A percentile compares a stretch with the other conserved stretches of the same genome.
These are phyloP conservation scores for Hevea brasiliensis DNA, from an alignment of 345 rosid species.

Conservation along the genomic window DNA sequence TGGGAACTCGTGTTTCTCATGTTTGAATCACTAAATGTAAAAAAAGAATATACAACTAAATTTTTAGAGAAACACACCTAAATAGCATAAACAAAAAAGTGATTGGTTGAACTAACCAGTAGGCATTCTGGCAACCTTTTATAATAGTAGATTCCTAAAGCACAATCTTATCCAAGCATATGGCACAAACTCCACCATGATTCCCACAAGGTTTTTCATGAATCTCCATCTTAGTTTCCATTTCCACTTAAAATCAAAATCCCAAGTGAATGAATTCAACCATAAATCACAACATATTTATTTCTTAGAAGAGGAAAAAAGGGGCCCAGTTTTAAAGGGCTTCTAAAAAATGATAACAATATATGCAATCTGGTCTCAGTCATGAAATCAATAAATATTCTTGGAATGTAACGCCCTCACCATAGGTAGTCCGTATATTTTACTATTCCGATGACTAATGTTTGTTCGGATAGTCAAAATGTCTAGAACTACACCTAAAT, in stretches of 20 bases:
- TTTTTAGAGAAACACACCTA: not conserved
- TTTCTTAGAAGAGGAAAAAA: too few species aligned
- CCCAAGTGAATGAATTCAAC: not conserved
- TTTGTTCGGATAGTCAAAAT: too few species aligned
- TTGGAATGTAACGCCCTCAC: too few species aligned
- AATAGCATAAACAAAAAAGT: not conserved
- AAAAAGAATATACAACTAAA: not conserved
- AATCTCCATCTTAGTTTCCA: slow-evolving; percentile 23
- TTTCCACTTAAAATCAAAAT: slow-evolving; percentile 44
- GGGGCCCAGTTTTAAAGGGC: too few species aligned
- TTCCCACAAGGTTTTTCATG: slow-evolving; percentile 47
- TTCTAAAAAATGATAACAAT: too few species aligned
- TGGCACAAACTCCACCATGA: slow-evolving; percentile 79
- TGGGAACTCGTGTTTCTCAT: not conserved
- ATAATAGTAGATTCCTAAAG: slow-evolving; percentile 88
- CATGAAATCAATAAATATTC: too few species aligned
- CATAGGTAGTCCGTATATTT: too few species aligned
- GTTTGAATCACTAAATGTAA: not conserved
- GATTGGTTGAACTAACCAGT: slow-evolving; percentile 57
- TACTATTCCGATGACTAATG: too few species aligned
- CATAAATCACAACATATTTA: not conserved
- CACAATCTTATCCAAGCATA: slow-evolving; percentile 76
- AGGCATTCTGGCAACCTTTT: slow-evolving; percentile 94
- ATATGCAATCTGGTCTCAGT: too few species aligned
- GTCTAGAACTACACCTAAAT: too few species aligned